Conservation (phyloP, 805 yeast species). For the Spathaspora boniae region DNA sequence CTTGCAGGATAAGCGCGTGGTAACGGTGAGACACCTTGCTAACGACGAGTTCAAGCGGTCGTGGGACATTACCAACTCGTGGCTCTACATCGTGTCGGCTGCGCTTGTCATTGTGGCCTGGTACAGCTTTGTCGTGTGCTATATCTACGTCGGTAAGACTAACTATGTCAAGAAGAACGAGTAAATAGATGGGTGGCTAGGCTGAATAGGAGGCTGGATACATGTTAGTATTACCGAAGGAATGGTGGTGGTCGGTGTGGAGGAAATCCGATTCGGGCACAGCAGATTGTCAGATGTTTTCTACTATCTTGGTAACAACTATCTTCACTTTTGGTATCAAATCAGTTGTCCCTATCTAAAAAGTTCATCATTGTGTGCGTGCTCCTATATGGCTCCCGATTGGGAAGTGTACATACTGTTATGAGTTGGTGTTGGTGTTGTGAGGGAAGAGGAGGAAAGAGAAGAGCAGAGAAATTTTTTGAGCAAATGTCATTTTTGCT, state of each 20-base stretch:
- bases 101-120: conserved; percentile 68
- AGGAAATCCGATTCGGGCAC: too few species aligned
- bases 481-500: too few species aligned
- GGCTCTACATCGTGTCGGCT: conserved; percentile 83
- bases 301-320: conserved; percentile 24
- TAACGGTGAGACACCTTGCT: conserved; percentile 89
- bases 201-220: background rate
- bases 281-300: too few species aligned
- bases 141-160: conserved; percentile 41
- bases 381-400: too few species aligned
- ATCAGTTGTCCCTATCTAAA: conserved; percentile 32
- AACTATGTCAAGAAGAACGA: conserved; percentile 25
- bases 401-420: too few species aligned
- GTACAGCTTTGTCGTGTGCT: conserved; percentile 71
- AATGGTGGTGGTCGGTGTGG: too few species aligned
- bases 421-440: too few species aligned
- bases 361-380: conserved; percentile 15
- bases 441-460: too few species aligned
- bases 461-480: too few species aligned
- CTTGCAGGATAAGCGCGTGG: conserved; percentile 61
- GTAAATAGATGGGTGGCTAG: too few species aligned
- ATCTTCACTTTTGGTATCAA: conserved; percentile 15
- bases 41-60: conserved; percentile 92
- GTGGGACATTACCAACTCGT: conserved; percentile 88
- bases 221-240: background rate